Base-by-base conservation (phyloP, 192 early-diverging fungal genomes). In the Dissophora ornata region DNA sequence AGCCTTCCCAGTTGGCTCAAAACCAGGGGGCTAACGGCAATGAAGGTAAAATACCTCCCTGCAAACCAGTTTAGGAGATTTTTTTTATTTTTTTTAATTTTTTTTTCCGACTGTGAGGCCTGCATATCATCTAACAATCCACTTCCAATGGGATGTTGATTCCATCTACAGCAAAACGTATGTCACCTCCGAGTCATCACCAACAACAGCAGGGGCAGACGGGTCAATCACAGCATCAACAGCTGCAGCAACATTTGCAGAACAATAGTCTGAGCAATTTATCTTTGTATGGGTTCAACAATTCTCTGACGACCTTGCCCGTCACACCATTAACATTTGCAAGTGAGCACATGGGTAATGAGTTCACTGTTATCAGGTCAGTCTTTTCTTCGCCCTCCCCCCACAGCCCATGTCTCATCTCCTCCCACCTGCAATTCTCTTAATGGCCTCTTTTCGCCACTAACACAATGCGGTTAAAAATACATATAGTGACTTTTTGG, bases 291-390 rank as follows among this genome's bases (percentile, higher is more conserved):
- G 73, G 64, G 19, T 67, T 67, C 36, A 57, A 54, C 36, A 67
- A 44, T 30, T 64, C 67, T 12, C 28, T 77, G 29, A 30, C 65
- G 4, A 46, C 50, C 36, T 55, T 81, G 21, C 81, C 81, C 11
- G 63, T 66, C 11, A 79, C 81, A 32, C 91, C 91, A 19, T 75
- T 90, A 3, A 84, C 89, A 9, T 94, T 94, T 86, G 90, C 92
- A 1, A 87, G 83, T 71, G 91, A 90, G 46, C 84, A 87, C 51
- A 90, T 88, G 87, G 93, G 92, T 10, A 87, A 94, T 74, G 93
- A 95, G 60, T 90, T 94, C 41, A 88, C 91, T 3, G 90, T 94
- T 19, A 84, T 95, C 46, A 89, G 82, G 80, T 82, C 60, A 28
- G 32, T 34, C 11, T 46, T 13, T n/a, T n/a, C n/a, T n/a, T n/a